Evolutionary conservation across 2,329 filamentous ascomycete genomes (phyloP), one percentile per base, ranked within the genome.

Genomic region (Zalaria sp.): DNA sequence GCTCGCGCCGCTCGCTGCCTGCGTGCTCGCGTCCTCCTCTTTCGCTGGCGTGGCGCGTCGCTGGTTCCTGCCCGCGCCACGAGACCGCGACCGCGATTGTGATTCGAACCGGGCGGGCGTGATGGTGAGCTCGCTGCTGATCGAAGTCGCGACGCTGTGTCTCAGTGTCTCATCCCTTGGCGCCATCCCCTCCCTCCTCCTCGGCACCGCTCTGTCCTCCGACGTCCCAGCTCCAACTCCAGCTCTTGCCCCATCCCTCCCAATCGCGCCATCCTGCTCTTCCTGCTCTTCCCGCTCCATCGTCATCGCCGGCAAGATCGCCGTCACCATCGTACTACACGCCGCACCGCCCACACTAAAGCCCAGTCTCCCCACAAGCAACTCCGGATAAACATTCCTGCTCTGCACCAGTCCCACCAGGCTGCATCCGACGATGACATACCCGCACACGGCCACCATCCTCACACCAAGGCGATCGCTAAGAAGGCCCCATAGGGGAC

Each of bases 291-390:
- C 11, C 27, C 44, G 48, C 27, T 51, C 46, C 9, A 53, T 53
- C 7, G 75, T 75, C 62, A 82, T 77, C 27, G 71, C 79, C 1
- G 91, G 91, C 25, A 98, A 69, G 37, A 93, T 86, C 3, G 91
- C 91, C 5, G 91, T 96, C 18, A 98, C 91, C 91, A 98, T 98
- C 1, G 91, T 96, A 9, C 87, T 61, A 31, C 67, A 70, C 25
- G 89, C 91, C n/a, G 88, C 87, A 18, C 84, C 91, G 25, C 91
- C 91, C 11, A 95, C 53, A 50, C 88, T 91, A 62, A 98, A 98
- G 42, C 93, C 67, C 39, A 96, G 68, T 49, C 91, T 74, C 42
- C 83, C 87, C 35, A 95, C 66, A 42, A 96, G 66, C 50, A 98
- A 68, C 58, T 93, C 81, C 6, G 91, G 89, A 62, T 94, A 95